phyloP scores from a whole-genome alignment of 345 rosid species.

The Gossypium turneri region DNA sequence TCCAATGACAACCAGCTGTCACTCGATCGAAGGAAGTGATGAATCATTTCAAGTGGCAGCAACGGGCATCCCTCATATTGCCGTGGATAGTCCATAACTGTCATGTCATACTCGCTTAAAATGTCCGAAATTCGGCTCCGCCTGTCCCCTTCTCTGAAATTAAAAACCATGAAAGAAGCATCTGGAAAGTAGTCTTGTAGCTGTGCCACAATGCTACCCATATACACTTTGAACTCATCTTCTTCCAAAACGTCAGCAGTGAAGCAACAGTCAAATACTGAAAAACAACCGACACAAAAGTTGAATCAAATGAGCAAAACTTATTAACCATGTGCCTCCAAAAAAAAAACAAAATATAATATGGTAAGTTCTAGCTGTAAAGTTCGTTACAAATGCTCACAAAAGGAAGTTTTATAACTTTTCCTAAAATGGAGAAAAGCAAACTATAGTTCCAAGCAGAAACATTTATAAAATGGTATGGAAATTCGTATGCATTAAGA shows the following conservation, averaged over 20 bases:
- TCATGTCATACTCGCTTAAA: conserved; percentile 83
- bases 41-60: conserved; percentile 90
- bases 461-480: background rate
- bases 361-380: background rate
- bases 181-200: conserved; percentile 92
- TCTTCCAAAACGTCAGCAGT: conserved; percentile 83
- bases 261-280: conserved; percentile 99
- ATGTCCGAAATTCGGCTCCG: conserved; percentile 84
- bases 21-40: conserved; percentile 83
- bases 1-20: conserved; percentile 91
- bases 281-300: conserved; percentile 20
- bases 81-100: conserved; percentile 96
- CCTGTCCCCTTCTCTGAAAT: conserved; percentile 90
- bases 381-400: background rate
- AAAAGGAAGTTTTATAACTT: background rate
- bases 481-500: background rate
- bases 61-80: conserved; percentile 83
- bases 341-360: background rate
- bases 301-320: background rate
- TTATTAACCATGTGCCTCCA: conserved; percentile 4
- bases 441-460: background rate
- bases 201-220: conserved; percentile 92
- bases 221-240: conserved; percentile 85
- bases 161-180: conserved; percentile 95
- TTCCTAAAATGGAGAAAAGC: background rate